Evolutionary conservation across 2,329 filamentous ascomycete species (phyloP).

Genomic region (Diaporthe sp.): DNA sequence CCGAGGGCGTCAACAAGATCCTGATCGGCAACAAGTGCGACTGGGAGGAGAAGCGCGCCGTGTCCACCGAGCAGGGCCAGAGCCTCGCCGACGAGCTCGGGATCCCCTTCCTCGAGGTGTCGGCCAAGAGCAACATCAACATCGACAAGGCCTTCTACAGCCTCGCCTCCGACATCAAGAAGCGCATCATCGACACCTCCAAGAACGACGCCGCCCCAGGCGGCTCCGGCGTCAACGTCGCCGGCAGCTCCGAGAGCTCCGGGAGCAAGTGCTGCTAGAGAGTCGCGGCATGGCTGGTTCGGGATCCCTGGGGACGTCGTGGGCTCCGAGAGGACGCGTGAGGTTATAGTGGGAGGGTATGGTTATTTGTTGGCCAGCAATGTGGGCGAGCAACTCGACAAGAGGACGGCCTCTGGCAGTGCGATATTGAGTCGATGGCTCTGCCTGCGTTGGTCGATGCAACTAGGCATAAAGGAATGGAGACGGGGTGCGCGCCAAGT

Average conservation of each 20-base stretch:
- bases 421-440: not conserved
- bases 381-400: not conserved
- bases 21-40: slow-evolving; percentile 99
- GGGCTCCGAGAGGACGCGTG: not conserved
- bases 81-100: slow-evolving; percentile 93
- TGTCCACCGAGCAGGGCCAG: slow-evolving; percentile 93
- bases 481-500: not conserved
- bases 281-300: not conserved
- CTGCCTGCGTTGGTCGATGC: not conserved
- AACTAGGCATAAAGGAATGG: not conserved
- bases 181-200: slow-evolving; percentile 91
- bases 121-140: slow-evolving; percentile 99
- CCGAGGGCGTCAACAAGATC: slow-evolving; percentile 99
- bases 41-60: slow-evolving; percentile 98
- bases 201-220: slow-evolving; percentile 75
- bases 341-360: not conserved
- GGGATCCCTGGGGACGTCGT: too few relatives aligned
- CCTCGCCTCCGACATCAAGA: slow-evolving; percentile 97
- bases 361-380: not conserved
- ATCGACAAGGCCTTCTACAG: slow-evolving; percentile 99
- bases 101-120: slow-evolving; percentile 98
- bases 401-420: not conserved
- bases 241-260: slow-evolving; percentile 67
- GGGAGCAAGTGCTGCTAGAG: slow-evolving; percentile 81
- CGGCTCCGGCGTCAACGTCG: slow-evolving; percentile 74